Base-by-base conservation (phyloP, 345 rosid genomes). In the Draba incana region DNA sequence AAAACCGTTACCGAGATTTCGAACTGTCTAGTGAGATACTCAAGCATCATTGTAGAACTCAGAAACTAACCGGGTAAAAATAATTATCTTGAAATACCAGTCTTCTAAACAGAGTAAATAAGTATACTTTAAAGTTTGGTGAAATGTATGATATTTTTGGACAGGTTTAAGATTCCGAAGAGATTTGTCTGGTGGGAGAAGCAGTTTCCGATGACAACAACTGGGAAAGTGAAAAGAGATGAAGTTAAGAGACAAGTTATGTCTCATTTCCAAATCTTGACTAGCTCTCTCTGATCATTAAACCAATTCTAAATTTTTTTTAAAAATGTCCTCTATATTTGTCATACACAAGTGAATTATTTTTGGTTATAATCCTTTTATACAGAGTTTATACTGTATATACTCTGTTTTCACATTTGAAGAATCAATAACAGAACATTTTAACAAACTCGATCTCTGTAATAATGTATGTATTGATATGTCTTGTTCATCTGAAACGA, bases 111-210 rank as follows among this genome's bases (percentile, higher is more conserved):
- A 10, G 62, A 8, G 39, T 2, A 35, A 35, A 35, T 35, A 33
- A 20, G 1, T 33, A 35, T 35, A 35, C 39, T 35, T 35, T 2
- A 7, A 7, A 31, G 8, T 1, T 35, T 31, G 35, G 31, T 28
- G 38, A 50, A 27, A 37, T 27, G n/a, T 39, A 15, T 60, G 57
- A 42, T 42, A 12, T 64, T 25, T 8, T 68, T 4, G 78, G 74
- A 72, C 86, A 93, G 96, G 81, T 84, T 84, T 75, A 88, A 93
- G 80, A 79, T 81, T 58, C 98, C 97, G n/a, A 88, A 81, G 78
- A 20, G 44, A 27, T 90, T 85, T 74, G 44, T 85, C 35, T n/a
- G 37, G 15, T 84, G 96, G 96, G 79, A 61, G 77, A 85, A 80
- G 42, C 88, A 81, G 62, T 88, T 88, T 68, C 96, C 94, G 6